These are phyloP conservation scores for Kuraishia ogatae DNA, from an alignment of 805 yeast species.

Conservation along the genomic window DNA sequence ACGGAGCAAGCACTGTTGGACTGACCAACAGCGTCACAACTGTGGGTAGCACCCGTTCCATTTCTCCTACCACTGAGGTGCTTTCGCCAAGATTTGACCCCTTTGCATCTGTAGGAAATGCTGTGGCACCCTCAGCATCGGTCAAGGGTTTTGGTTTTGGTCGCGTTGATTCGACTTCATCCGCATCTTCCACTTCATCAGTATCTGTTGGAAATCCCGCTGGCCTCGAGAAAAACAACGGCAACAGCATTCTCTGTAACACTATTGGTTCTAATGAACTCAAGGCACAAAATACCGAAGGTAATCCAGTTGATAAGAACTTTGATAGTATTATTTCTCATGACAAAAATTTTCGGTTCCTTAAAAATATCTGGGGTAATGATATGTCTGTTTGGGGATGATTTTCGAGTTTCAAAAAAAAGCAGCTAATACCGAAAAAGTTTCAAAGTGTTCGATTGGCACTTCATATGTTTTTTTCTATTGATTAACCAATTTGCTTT, in stretches of 20 bases:
- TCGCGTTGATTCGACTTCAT: neutral
- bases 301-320: neutral
- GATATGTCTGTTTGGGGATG: constrained; percentile 18
- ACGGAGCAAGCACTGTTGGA: neutral
- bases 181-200: neutral
- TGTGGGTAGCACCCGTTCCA: neutral
- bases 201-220: neutral
- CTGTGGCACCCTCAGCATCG: neutral
- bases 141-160: neutral
- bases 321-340: neutral
- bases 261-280: neutral
- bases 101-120: neutral
- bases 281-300: neutral
- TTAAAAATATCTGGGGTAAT: constrained; percentile 15
- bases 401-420: neutral
- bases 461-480: neutral
- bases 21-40: neutral
- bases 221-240: neutral
- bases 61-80: constrained; percentile 2
- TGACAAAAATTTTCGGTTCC: neutral
- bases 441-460: neutral
- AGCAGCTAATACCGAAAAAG: neutral
- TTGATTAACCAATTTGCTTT: neutral
- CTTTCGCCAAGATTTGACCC: constrained; percentile 4
- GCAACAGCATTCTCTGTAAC: neutral